Evolutionary conservation across 2,329 filamentous ascomycete species (phyloP), one percentile per base, ranked within the genome.

Genomic region (Fusarium sp.): DNA sequence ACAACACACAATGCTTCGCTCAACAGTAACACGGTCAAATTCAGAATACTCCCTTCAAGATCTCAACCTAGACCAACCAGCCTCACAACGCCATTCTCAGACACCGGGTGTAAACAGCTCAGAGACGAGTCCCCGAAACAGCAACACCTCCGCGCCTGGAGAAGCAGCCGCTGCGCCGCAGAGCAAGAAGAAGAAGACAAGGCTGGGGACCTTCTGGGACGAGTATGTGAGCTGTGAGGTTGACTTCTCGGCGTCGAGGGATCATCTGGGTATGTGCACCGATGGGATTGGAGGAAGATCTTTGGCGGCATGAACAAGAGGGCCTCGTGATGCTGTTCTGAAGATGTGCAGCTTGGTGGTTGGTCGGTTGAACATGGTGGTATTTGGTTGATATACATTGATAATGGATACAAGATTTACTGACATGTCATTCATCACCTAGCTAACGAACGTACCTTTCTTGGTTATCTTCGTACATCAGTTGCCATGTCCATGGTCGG

Each of bases 401-500:
- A 35, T 27, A 36, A 52, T 31, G 31, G 5, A n/a, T 4, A 31
- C 18, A 4, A 40, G 25, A 20, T 13, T 35, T 36, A 27, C 63
- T 67, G 36, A 67, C 35, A 23, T 41, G 51, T 20, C 15, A 25
- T 35, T 27, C 11, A 33, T n/a, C n/a, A n/a, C n/a, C n/a, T 36
- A 93, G 91, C 91, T 36, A 85, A 93, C 54, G 90, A 94, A 77
- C 83, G 91, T 57, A 94, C 91, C 18, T 94, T 90, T 74, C 85
- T 94, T 18, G 89, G 85, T 29, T 93, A 93, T 76, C 83, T 93
- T 29, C 86, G 91, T 20, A 93, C 90, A 3, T 91, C 89, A 0
- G 78, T 91, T 36, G 83, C 86, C n/a, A 81, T 93, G 37, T 88
- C 90, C 15, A 89, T 92, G 79, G 80, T 88, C 20, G 90, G 90